Evolutionary conservation across 106 monocot genomes (phyloP).

Genomic region (Dioscorea zingiberensis): DNA sequence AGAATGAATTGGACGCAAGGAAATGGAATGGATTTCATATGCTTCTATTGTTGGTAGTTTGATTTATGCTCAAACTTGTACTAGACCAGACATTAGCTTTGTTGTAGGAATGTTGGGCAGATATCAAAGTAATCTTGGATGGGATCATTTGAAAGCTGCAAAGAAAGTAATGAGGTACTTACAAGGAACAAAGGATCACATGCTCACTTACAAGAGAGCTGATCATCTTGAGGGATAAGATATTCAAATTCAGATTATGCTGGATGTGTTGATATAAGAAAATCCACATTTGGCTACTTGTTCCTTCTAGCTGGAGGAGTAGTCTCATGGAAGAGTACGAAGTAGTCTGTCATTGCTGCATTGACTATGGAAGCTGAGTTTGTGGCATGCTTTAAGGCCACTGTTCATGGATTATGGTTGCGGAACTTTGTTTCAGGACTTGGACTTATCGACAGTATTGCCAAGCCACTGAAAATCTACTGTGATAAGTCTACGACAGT

Average conservation of each 20-base stretch:
- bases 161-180: not conserved
- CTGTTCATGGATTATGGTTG: too few relatives aligned
- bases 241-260: conserved; percentile 1
- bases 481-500: too few relatives aligned
- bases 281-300: too few relatives aligned
- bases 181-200: conserved; percentile 1
- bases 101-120: not conserved
- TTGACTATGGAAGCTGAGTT: too few relatives aligned
- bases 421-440: too few relatives aligned
- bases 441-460: too few relatives aligned
- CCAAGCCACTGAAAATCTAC: too few relatives aligned
- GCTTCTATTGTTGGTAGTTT: not conserved
- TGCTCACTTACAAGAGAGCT: not conserved
- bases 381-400: too few relatives aligned
- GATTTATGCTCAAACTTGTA: not conserved
- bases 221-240: not conserved
- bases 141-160: not conserved
- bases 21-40: not conserved
- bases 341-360: too few relatives aligned
- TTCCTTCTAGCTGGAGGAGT: too few relatives aligned
- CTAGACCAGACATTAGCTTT: not conserved
- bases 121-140: not conserved
- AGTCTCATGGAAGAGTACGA: too few relatives aligned
- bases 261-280: too few relatives aligned
- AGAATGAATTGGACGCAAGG: not conserved